Evolutionary conservation across 805 yeast genomes (phyloP), one percentile per base, ranked within the genome.

Genomic region (Candida pini): DNA sequence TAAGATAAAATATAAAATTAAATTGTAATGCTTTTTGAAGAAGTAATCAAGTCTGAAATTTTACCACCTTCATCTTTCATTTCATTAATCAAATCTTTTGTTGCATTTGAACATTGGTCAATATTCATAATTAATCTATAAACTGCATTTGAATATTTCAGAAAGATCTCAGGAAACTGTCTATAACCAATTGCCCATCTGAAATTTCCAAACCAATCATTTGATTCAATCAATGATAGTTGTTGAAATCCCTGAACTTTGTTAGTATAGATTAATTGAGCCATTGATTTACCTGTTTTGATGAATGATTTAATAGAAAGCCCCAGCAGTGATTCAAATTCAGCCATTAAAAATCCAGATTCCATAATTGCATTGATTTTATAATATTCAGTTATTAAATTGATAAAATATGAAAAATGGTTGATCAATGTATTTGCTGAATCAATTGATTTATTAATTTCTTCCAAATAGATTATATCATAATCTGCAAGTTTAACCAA

Each of bases 381-480:
- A 16, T 30, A 30, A 17, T 30, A 18, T 13, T 30, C 13, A 10
- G 27, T 21, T 15, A 23, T 16, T 12, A 16, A 8, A n/a, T 22
- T 30, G 15, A 30, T 22, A 15, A 30, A 30, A 23, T 30, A 22
- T 8, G 33, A 30, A 9, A 22, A 30, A n/a, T 6, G 16, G 17
- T 30, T 30, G 26, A 30, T 22, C 10, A 30, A 9, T n/a, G 17
- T 14, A 17, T 30, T 30, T 2, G 17, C 14, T 4, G 33, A 22
- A 3, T 30, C 33, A 2, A 22, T 18, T 8, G 16, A 12, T 9
- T 14, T 21, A 13, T 30, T 30, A 15, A 30, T 30, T 15, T 21
- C 33, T 16, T 30, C 33, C 26, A 30, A 17, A 23, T 30, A 30
- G n/a, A 30, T 18, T 6, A 30, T 9, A n/a, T 30, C 24, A 23